Conservation (phyloP, 2,329 filamentous ascomycete genomes). For the Xylariales sp. region DNA sequence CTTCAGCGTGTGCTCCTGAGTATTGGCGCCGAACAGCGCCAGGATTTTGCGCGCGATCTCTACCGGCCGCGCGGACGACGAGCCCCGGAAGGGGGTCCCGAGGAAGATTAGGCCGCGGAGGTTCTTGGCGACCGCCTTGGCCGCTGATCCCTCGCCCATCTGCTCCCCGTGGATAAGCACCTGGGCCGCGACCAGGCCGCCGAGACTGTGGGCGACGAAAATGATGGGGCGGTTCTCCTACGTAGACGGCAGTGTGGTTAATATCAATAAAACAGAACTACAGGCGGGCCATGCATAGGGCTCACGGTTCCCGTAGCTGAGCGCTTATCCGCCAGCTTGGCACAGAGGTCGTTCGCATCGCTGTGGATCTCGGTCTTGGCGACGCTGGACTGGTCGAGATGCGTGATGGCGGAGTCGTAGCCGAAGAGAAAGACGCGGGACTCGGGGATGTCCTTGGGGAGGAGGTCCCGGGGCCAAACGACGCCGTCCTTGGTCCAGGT, state of each 20-base stretch:
- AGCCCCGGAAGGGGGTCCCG: background rate
- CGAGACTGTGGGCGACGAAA: background rate
- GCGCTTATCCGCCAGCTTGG: background rate
- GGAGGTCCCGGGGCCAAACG: background rate
- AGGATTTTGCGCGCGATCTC: no score
- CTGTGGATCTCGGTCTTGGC: background rate
- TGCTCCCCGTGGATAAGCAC: background rate
- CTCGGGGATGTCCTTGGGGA: background rate
- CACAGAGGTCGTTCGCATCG: background rate
- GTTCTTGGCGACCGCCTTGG: background rate
- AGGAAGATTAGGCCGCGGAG: background rate
- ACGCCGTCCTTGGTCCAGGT: background rate
- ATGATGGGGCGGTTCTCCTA: background rate
- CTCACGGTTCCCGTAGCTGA: background rate
- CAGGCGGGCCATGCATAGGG: no score
- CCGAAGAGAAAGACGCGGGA: background rate
- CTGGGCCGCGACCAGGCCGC: background rate
- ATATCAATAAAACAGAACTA: no score
- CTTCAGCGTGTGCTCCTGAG: no score
- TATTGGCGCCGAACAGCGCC: no score
- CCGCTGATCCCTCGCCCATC: background rate
- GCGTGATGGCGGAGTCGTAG: background rate
- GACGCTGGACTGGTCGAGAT: background rate
- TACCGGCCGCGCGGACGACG: background rate
- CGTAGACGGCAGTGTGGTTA: no score